These are phyloP conservation scores for Plenodomus biglobosus DNA, from an alignment of 2,329 filamentous ascomycete species.

Conservation along the genomic window DNA sequence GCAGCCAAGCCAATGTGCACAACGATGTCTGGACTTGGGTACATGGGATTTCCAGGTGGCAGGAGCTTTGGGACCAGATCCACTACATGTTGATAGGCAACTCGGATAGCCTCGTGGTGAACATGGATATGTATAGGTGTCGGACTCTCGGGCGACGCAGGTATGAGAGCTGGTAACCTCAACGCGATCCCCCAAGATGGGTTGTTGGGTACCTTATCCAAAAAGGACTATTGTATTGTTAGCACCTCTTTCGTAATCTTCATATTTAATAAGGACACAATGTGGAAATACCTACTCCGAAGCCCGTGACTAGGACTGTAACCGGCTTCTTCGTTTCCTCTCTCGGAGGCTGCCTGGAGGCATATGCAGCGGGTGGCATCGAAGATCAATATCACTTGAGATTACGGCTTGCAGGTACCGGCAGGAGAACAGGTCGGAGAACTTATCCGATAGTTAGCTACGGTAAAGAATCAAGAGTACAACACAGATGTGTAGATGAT, in stretches of 20 bases:
- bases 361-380: constrained; percentile 22
- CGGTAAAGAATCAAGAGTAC: not conserved
- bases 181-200: constrained; percentile 45
- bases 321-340: constrained; percentile 36
- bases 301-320: constrained; percentile 42
- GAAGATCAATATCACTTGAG: constrained; percentile 1
- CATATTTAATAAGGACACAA: too few relatives aligned
- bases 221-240: constrained; percentile 25
- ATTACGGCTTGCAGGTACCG: not conserved
- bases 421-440: not conserved
- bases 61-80: constrained; percentile 33
- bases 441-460: not conserved
- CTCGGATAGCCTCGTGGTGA: constrained; percentile 38
- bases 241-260: not conserved
- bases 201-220: constrained; percentile 35
- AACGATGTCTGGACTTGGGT: constrained; percentile 33
- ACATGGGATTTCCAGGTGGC: constrained; percentile 18
- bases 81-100: constrained; percentile 38
- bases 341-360: constrained; percentile 33
- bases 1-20: constrained; percentile 46
- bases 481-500: not conserved
- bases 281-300: constrained; percentile 31
- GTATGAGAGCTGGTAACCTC: constrained; percentile 38
- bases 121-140: constrained; percentile 42
- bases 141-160: constrained; percentile 21